Evolutionary conservation across 2,329 filamentous ascomycete genomes (phyloP), one percentile per base, ranked within the genome.

Genomic region (Microdochium bolleyi): DNA sequence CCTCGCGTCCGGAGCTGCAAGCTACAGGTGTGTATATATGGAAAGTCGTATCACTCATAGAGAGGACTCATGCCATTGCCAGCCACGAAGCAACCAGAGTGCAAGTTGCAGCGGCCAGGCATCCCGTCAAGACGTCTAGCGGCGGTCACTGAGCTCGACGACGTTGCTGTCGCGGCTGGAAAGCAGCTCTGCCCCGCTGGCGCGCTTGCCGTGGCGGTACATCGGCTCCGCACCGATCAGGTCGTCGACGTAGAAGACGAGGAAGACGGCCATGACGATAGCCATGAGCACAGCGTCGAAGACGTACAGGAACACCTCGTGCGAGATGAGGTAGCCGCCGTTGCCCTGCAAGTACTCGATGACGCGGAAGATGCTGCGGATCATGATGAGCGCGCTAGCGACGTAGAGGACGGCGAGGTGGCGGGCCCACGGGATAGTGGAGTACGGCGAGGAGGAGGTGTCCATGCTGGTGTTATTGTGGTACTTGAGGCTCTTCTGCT

Each of bases 331-430:
- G 9, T 68, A 72, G 0, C 73, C 73, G 0, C 52, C 60, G 8
- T 70, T 66, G 1, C 74, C 74, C 54, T 73, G 65, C 0, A 69
- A 54, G 53, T 78, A 79, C 58, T 79, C 77, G 3, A 77, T 55
- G 1, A 75, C 68, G 7, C 76, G 67, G 51, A 77, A 75, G 21
- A 76, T 56, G 49, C 70, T 73, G 44, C 76, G 63, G 4, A 77
- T 60, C 19, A 75, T 64, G 51, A 79, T 77, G 7, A 77, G 57
- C 0, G 56, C 49, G 44, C 68, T 70, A 2, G 63, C 62, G 2
- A 56, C 46, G 44, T 70, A 68, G 0, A 72, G 61, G 2, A 64
- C 60, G 22, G 53, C 51, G 14, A 73, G 61, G 41, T 60, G 54
- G 52, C 46, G 65, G 68, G 8, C 62, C 61, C 19, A 56, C 9